Conservation (phyloP, 2,329 filamentous ascomycete genomes). For the Fusarium anguioides region DNA sequence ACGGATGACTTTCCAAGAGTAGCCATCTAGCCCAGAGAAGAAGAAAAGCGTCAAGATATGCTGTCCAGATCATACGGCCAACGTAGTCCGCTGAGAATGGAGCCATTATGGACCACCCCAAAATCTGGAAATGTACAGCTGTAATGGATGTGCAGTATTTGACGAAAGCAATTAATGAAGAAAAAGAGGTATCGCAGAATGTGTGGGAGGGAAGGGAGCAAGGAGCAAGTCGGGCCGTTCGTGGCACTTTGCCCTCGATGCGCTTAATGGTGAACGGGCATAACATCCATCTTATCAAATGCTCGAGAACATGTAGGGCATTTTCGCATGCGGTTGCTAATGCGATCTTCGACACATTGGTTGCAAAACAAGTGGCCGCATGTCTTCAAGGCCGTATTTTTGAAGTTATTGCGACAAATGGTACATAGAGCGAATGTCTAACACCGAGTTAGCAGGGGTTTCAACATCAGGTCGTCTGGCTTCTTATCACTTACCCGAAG, state of each 20-base stretch:
- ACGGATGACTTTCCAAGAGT: slow-evolving; percentile 45
- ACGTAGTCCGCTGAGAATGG: slow-evolving; percentile 1
- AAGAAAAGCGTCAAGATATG: slow-evolving; percentile 38
- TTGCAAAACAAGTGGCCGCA: slow-evolving; percentile 97
- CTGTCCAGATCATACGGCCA: slow-evolving; percentile 30
- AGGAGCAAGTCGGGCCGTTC: slow-evolving; percentile 16
- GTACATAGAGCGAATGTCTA: slow-evolving; percentile 74
- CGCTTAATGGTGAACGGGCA: slow-evolving; percentile 70
- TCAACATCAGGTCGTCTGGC: background rate
- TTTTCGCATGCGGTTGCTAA: slow-evolving; percentile 90
- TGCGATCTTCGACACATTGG: slow-evolving; percentile 87
- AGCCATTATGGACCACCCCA: slow-evolving; percentile 6
- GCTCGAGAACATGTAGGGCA: slow-evolving; percentile 93
- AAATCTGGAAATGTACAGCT: slow-evolving; percentile 26
- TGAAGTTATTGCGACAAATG: slow-evolving; percentile 92
- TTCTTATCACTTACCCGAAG: slow-evolving; percentile 75
- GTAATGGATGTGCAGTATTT: slow-evolving; percentile 32
- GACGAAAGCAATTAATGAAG: slow-evolving; percentile 43
- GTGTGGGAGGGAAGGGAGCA: slow-evolving; percentile 21
- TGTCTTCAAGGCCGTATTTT: slow-evolving; percentile 91
- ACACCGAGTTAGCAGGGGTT: slow-evolving; percentile 35
- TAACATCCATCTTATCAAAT: slow-evolving; percentile 91
- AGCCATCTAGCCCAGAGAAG: slow-evolving; percentile 46
- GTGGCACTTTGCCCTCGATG: background rate
- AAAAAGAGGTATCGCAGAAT: slow-evolving; percentile 43